Conservation (phyloP, 768 basidiomycete genomes). For the Inosperma sp. region DNA sequence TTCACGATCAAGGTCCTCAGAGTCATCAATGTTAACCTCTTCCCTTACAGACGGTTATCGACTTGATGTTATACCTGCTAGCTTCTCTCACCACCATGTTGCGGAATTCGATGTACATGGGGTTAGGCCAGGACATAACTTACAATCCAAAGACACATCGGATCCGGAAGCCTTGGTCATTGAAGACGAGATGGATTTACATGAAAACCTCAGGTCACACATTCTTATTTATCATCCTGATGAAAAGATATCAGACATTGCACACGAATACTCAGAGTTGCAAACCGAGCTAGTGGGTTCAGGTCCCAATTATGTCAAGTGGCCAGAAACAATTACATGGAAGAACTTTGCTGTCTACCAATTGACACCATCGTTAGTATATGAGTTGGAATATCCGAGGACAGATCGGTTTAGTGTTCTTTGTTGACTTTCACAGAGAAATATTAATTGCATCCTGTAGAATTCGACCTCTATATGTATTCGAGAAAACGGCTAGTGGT, state of each 20-base stretch:
- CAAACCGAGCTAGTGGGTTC: conserved; percentile 69
- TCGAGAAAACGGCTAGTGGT: conserved; percentile 60
- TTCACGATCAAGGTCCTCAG: conserved; percentile 16
- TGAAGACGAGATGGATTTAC: conserved; percentile 13
- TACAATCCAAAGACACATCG: conserved; percentile 7
- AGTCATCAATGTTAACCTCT: conserved; percentile 8
- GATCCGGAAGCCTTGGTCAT: conserved; percentile 10
- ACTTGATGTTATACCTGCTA: neutral
- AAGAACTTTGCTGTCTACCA: conserved; percentile 83
- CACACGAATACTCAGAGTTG: conserved; percentile 71
- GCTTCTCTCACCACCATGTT: conserved; percentile 1
- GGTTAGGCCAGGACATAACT: conserved; percentile 13
- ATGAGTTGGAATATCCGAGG: conserved; percentile 93
- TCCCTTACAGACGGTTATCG: neutral
- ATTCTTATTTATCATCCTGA: conserved; percentile 65
- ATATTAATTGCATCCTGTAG: conserved; percentile 24
- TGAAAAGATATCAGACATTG: conserved; percentile 57
- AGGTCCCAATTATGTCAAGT: conserved; percentile 63
- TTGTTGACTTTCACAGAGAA: neutral
- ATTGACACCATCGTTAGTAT: conserved; percentile 88
- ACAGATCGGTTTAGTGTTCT: conserved; percentile 58
- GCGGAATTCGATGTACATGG: conserved; percentile 2
- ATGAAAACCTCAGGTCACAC: conserved; percentile 32
- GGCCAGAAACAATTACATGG: conserved; percentile 81
- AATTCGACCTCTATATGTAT: conserved; percentile 75